Evolutionary conservation across 305 asterid genomes (phyloP), one percentile per base, ranked within the genome.

Genomic region (Nicotiana rustica): DNA sequence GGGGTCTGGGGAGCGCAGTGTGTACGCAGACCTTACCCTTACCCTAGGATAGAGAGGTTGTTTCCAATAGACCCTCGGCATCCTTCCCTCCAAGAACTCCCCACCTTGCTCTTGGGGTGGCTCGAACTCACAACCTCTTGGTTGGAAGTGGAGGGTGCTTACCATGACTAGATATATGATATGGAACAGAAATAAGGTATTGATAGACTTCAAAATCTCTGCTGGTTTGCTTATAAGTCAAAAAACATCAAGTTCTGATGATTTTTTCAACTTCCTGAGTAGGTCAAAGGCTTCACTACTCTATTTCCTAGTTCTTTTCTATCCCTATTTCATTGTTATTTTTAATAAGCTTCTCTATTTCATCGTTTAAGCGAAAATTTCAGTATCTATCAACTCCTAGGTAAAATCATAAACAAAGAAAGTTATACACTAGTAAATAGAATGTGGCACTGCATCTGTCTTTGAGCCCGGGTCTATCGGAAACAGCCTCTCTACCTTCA

Each of bases 281-380:
- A 12, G 38, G 61, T 59, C 44, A n/a, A 71, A 44, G 78, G 47
- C 13, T 12, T 7, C 60, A 70, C 78, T 70, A 44, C 78, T 44
- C 36, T 44, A 44, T 44, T 41, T 70, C 78, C 78, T 0, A 52
- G 38, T 13, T 3, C 2, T 12, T 70, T 70, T 70, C 41, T 18
- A 19, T 19, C 78, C 21, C 12, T 49, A 70, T 44, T 70, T 19
- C 19, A 44, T 44, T 71, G 10, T 41, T 41, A 41, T 71, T 71
- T 31, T 71, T 19, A 44, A 44, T 19, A 71, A 12, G 38, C 60
- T 71, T 44, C n/a, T 44, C 38, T 0, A 71, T 8, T 19, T 19
- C 19, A 71, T 21, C 49, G 36, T 14, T 47, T 71, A 47, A 21
- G 25, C 61, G 3, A 19, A 47, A 47, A 19, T 71, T 71, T 71